A percentile compares a stretch with the other conserved stretches of the same genome.
Evolutionary conservation across 495 filamentous ascomycete genomes (phyloP).

Genomic region (Neurospora sp.): DNA sequence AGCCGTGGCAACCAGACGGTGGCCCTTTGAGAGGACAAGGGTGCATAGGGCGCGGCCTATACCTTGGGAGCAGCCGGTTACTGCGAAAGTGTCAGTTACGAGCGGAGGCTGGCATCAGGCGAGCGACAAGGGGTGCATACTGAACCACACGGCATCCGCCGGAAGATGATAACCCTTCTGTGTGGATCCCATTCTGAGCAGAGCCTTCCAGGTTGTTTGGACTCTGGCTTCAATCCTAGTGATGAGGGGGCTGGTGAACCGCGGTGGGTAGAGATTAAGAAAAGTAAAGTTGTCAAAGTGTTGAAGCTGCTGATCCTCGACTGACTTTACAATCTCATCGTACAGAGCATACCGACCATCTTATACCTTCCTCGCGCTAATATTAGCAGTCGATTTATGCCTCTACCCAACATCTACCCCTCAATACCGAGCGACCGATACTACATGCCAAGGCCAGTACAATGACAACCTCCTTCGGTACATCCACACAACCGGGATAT

Average conservation of each 20-base stretch:
- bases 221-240: background rate
- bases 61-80: constrained; percentile 42
- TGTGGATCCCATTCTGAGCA: constrained; percentile 10
- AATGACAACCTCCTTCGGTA: background rate
- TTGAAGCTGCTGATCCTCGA: background rate
- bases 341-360: background rate
- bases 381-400: background rate
- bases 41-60: constrained; percentile 37
- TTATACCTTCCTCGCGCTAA: background rate
- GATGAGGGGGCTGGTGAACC: background rate
- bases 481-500: background rate
- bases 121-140: constrained; percentile 17
- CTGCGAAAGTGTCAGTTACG: constrained; percentile 12
- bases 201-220: constrained; percentile 20
- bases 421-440: background rate
- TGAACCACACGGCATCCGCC: constrained; percentile 40
- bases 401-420: background rate
- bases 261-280: background rate
- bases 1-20: constrained; percentile 42
- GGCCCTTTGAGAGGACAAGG: constrained; percentile 24
- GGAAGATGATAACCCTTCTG: constrained; percentile 35
- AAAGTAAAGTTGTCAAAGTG: background rate
- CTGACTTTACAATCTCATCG: background rate
- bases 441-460: background rate
- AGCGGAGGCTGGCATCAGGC: background rate